A percentile compares a stretch with the other conserved stretches of the same genome.
Evolutionary conservation across 2,329 filamentous ascomycete species (phyloP).

Genomic region (Verruconis gallopava): DNA sequence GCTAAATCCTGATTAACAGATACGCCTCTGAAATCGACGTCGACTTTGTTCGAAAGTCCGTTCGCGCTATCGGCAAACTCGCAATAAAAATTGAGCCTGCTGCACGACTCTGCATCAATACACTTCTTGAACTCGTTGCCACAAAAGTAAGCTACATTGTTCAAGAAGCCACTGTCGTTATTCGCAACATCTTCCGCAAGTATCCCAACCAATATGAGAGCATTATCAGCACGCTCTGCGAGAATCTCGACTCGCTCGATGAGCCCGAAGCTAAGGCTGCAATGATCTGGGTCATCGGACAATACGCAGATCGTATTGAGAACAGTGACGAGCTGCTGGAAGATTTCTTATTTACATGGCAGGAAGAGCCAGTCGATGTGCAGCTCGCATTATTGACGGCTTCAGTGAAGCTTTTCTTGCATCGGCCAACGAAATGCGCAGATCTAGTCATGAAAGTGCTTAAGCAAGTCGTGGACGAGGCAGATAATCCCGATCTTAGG

Average conservation of each 20-base stretch:
- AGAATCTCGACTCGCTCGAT: constrained; percentile 90
- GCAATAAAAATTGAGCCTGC: constrained; percentile 98
- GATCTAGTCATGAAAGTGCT: constrained; percentile 86
- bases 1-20: constrained; percentile 25
- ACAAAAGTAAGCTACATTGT: constrained; percentile 99
- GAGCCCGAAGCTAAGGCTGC: constrained; percentile 96
- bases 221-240: constrained; percentile 89
- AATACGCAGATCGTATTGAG: constrained; percentile 94
- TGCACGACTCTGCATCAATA: constrained; percentile 79
- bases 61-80: constrained; percentile 91
- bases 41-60: constrained; percentile 95
- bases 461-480: constrained; percentile 98
- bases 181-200: constrained; percentile 97
- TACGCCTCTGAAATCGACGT: constrained; percentile 97
- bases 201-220: constrained; percentile 98
- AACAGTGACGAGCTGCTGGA: constrained; percentile 90
- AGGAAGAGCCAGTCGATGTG: constrained; percentile 89
- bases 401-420: constrained; percentile 96
- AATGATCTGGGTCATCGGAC: constrained; percentile 98
- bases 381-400: constrained; percentile 89
- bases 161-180: constrained; percentile 96
- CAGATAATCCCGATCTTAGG: constrained; percentile 93
- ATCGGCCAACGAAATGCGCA: constrained; percentile 87
- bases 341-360: constrained; percentile 87
- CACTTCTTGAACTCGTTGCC: constrained; percentile 80